These are phyloP conservation scores for Sordariomycetes sp. DNA, from an alignment of 2,329 filamentous ascomycete genomes.

Conservation along the genomic window DNA sequence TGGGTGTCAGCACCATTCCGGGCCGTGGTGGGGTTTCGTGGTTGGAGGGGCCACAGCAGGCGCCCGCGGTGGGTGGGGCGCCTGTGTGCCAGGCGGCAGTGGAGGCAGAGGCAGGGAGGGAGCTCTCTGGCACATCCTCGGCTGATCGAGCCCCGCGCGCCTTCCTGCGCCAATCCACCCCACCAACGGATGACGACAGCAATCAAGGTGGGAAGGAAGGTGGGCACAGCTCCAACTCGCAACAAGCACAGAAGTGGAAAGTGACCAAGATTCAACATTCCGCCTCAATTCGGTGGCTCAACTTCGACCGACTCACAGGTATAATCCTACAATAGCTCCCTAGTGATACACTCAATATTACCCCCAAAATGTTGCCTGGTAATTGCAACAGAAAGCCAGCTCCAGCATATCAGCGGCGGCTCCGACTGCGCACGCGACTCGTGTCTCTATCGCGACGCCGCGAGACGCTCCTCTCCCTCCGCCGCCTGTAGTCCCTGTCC, in stretches of 20 bases:
- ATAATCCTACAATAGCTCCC: background rate
- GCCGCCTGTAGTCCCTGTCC: slow-evolving; percentile 10
- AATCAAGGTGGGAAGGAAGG: background rate
- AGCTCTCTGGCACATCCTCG: background rate
- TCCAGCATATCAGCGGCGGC: slow-evolving; percentile 24
- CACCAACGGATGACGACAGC: background rate
- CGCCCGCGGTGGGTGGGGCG: background rate
- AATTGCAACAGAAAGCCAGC: background rate
- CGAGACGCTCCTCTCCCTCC: background rate
- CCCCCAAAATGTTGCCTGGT: background rate
- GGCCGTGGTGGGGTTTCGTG: background rate
- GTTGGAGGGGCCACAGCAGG: background rate
- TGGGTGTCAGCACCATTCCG: background rate
- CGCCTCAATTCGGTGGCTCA: background rate
- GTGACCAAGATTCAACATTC: background rate
- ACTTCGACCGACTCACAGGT: background rate
- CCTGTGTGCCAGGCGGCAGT: background rate
- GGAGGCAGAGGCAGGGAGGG: background rate
- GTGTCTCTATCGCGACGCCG: slow-evolving; percentile 9
- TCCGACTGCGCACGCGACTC: slow-evolving; percentile 24
- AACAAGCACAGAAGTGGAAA: background rate
- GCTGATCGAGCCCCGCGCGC: background rate
- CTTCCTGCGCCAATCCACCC: background rate
- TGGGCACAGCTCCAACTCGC: background rate
- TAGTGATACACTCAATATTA: background rate